Conservation (phyloP, 345 rosid species). For the Gossypium sturtianum region DNA sequence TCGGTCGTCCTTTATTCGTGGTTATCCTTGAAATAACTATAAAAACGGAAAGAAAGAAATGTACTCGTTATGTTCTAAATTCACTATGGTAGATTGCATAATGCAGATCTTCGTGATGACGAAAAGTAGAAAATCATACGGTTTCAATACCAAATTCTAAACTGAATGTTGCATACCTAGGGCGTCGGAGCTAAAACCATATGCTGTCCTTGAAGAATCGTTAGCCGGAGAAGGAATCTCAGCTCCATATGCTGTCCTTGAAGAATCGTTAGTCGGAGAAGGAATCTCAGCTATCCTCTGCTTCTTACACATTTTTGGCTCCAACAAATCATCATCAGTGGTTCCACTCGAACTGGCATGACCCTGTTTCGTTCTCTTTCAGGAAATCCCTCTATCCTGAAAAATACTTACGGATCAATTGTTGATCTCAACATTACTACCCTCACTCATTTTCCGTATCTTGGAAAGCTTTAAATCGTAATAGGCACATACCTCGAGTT, state of each 20-base stretch:
- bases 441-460: background rate
- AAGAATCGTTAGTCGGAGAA: conserved; percentile 9
- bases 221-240: background rate
- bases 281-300: conserved; percentile 26
- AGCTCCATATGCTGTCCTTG: conserved; percentile 1
- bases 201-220: conserved; percentile 13
- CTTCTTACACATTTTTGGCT: conserved; percentile 19
- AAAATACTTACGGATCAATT: conserved; percentile 7
- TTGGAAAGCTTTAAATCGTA: conserved; percentile 1
- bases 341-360: conserved; percentile 11
- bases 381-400: conserved; percentile 52
- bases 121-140: too few species aligned
- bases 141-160: background rate
- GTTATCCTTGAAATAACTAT: conserved; percentile 50
- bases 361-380: conserved; percentile 33
- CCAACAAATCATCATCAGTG: conserved; percentile 18
- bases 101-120: background rate
- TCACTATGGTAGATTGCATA: background rate
- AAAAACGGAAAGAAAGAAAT: conserved; percentile 11
- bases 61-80: background rate
- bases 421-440: background rate
- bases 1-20: conserved; percentile 83
- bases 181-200: background rate
- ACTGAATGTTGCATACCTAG: conserved; percentile 31
- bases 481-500: conserved; percentile 60